A percentile compares a stretch with the other conserved stretches of the same genome.
phyloP scores from a whole-genome alignment of 164 flowering plant genomes.

The Annona cherimola region DNA sequence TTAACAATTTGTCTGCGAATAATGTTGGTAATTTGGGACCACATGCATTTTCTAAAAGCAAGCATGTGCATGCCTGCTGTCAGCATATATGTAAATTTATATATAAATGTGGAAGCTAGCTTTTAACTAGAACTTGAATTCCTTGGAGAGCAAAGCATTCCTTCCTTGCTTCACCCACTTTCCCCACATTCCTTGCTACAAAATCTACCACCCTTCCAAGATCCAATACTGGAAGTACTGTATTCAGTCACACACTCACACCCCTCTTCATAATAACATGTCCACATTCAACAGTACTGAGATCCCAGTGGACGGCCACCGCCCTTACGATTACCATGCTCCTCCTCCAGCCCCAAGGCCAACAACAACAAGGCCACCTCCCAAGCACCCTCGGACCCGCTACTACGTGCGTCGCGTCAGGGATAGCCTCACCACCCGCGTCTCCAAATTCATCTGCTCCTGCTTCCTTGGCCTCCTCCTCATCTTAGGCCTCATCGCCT shows the following conservation, averaged over 20 bases:
- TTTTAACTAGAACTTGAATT: no score
- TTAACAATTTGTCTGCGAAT: no score
- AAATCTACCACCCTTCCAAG: not conserved
- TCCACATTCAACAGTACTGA: conserved; percentile 1
- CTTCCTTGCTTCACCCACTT: not conserved
- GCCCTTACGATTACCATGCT: not conserved
- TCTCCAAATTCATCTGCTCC: conserved; percentile 67
- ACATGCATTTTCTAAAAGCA: no score
- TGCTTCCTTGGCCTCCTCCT: conserved; percentile 50
- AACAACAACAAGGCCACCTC: conserved; percentile 30
- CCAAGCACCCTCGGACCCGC: conserved; percentile 27
- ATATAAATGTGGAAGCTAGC: no score
- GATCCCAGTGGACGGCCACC: conserved; percentile 5
- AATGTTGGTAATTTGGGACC: no score
- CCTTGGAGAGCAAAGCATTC: not conserved
- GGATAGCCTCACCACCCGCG: conserved; percentile 68
- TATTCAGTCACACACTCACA: not conserved
- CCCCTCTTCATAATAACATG: not conserved
- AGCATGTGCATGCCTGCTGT: no score
- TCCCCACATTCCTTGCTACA: not conserved
- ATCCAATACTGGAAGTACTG: not conserved
- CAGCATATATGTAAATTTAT: no score
- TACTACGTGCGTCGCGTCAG: conserved; percentile 64
- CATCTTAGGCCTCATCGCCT: conserved; percentile 48
- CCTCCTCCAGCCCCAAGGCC: not conserved